Conservation (phyloP, 176 grass and related monocot genomes). For the Rhynchospora tenuis region DNA sequence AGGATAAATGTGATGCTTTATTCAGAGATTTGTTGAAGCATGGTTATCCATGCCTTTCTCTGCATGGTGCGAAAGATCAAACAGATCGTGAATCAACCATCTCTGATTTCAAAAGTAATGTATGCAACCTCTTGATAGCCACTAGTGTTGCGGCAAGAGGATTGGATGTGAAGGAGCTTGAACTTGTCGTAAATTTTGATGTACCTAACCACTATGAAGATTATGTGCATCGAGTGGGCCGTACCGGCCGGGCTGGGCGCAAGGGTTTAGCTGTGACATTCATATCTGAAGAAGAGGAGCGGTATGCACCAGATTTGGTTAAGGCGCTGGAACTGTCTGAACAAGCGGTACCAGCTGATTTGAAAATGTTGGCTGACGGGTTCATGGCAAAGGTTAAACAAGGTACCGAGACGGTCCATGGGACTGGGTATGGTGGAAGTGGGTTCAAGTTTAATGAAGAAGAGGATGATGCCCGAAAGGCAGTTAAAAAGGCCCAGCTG, state of each 20-base stretch:
- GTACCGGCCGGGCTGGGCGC: constrained; percentile 86
- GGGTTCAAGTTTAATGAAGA: constrained; percentile 97
- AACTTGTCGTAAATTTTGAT: constrained; percentile 94
- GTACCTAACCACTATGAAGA: constrained; percentile 97
- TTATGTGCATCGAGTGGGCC: constrained; percentile 94
- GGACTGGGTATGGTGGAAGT: constrained; percentile 92
- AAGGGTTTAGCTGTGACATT: constrained; percentile 90
- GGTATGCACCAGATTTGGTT: constrained; percentile 89
- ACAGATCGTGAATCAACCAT: constrained; percentile 94
- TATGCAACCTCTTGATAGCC: constrained; percentile 82
- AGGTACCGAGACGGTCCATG: constrained; percentile 84
- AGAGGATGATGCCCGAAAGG: constrained; percentile 86
- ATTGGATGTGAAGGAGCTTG: constrained; percentile 95
- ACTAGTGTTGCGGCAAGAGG: constrained; percentile 90
- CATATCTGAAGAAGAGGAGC: constrained; percentile 84
- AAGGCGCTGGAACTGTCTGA: constrained; percentile 91
- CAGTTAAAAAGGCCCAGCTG: constrained; percentile 79
- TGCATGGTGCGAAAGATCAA: constrained; percentile 93
- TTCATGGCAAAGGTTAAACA: constrained; percentile 96
- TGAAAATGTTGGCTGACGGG: constrained; percentile 64
- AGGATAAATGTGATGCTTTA: constrained; percentile 96
- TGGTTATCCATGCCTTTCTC: constrained; percentile 80
- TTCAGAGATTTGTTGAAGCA: constrained; percentile 94
- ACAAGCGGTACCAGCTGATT: constrained; percentile 74
- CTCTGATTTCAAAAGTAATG: constrained; percentile 84